Evolutionary conservation across 176 grass and related monocot species (phyloP).

Genomic region (Carex pumila): DNA sequence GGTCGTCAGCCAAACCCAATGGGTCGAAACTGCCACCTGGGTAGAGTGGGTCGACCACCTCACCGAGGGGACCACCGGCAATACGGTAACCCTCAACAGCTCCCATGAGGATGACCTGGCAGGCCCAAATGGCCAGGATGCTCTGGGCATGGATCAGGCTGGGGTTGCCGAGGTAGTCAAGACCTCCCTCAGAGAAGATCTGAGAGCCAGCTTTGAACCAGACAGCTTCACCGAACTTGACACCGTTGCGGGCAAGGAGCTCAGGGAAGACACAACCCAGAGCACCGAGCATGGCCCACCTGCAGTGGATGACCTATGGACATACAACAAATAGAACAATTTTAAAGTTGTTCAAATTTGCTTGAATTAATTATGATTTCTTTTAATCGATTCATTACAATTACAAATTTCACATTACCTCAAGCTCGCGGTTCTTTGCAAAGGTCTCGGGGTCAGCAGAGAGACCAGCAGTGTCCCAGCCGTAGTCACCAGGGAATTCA

Average conservation of each 20-base stretch:
- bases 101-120: slow-evolving; percentile 75
- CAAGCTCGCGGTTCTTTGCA: slow-evolving; percentile 22
- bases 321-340: neutral
- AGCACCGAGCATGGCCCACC: slow-evolving; percentile 27
- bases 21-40: slow-evolving; percentile 69
- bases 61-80: slow-evolving; percentile 54
- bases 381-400: neutral
- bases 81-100: slow-evolving; percentile 75
- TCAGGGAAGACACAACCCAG: slow-evolving; percentile 22
- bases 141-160: slow-evolving; percentile 74
- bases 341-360: neutral
- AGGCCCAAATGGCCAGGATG: slow-evolving; percentile 75
- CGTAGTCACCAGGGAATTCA: slow-evolving; percentile 23
- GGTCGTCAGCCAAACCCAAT: slow-evolving; percentile 61
- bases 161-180: slow-evolving; percentile 71
- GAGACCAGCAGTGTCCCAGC: slow-evolving; percentile 23
- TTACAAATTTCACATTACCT: neutral
- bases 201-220: slow-evolving; percentile 24
- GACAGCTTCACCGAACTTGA: slow-evolving; percentile 20
- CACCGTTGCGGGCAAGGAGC: slow-evolving; percentile 23
- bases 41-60: slow-evolving; percentile 64
- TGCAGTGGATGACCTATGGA: slow-evolving; percentile 12
- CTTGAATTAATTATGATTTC: neutral
- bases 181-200: slow-evolving; percentile 27
- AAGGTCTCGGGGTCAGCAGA: slow-evolving; percentile 24